A percentile compares a stretch with the other conserved stretches of the same genome.
These are phyloP conservation scores for Rugosomyces carneus DNA, from an alignment of 1,284 basidiomycete species.

Conservation along the genomic window DNA sequence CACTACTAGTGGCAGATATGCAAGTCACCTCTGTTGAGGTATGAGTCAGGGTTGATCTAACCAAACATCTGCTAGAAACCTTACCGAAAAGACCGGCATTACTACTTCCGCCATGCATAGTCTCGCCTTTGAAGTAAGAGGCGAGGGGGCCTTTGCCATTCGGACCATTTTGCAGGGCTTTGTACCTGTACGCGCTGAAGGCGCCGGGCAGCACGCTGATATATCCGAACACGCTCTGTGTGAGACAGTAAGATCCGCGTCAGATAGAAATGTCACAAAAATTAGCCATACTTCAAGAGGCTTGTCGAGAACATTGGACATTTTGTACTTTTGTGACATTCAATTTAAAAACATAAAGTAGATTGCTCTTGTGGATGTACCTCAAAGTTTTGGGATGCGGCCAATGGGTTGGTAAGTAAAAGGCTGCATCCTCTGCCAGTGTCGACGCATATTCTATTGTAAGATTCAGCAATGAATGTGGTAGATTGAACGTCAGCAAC, in stretches of 20 bases:
- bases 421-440: conserved; percentile 74
- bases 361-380: conserved; percentile 24
- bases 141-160: conserved; percentile 85
- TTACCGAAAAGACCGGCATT: conserved; percentile 66
- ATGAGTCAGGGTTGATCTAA: conserved; percentile 1
- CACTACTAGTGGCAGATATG: background rate
- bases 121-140: conserved; percentile 87
- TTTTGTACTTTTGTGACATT: conserved; percentile 59
- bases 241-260: conserved; percentile 2
- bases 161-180: conserved; percentile 74
- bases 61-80: conserved; percentile 13
- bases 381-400: conserved; percentile 90
- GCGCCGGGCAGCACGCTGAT: conserved; percentile 88
- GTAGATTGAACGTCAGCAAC: conserved; percentile 19
- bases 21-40: conserved; percentile 17
- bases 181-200: conserved; percentile 90
- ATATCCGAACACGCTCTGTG: conserved; percentile 81
- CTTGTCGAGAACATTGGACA: conserved; percentile 92
- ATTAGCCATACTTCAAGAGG: conserved; percentile 63
- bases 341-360: background rate
- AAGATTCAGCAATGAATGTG: background rate
- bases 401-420: conserved; percentile 80
- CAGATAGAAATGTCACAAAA: conserved; percentile 2
- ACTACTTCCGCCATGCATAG: conserved; percentile 66
- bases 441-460: conserved; percentile 76